Percentiles rank a stretch among this genome's conserved stretches.
phyloP scores from a whole-genome alignment of 257 asterid species.

The Misopates orontium region DNA sequence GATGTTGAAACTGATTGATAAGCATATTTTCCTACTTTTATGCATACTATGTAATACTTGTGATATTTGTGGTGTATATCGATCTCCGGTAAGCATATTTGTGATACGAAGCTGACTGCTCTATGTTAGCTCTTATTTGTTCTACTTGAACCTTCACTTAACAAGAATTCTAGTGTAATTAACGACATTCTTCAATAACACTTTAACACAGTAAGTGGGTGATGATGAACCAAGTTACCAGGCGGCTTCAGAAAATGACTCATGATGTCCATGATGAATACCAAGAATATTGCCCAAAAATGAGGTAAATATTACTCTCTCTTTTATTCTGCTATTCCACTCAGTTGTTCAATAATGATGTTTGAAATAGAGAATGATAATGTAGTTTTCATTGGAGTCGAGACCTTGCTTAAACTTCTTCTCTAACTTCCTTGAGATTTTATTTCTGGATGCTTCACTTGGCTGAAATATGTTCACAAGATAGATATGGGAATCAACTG shows the following conservation, averaged over 20 bases:
- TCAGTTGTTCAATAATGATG: slow-evolving; percentile 8
- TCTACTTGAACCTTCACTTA: too few relatives aligned
- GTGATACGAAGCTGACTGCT: too few relatives aligned
- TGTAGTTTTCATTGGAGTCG: too few relatives aligned
- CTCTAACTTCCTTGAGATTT: background rate
- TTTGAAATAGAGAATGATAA: background rate
- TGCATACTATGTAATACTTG: too few relatives aligned
- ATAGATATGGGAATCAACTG: too few relatives aligned
- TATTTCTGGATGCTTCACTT: background rate
- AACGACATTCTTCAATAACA: background rate
- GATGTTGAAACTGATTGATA: too few relatives aligned
- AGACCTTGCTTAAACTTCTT: background rate
- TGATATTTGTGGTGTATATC: too few relatives aligned
- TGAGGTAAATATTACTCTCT: slow-evolving; percentile 47
- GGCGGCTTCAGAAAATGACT: slow-evolving; percentile 88
- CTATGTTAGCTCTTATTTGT: too few relatives aligned
- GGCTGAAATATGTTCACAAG: too few relatives aligned
- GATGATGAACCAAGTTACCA: slow-evolving; percentile 95
- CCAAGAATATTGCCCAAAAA: slow-evolving; percentile 66
- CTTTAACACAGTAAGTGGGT: slow-evolving; percentile 88
- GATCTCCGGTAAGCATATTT: too few relatives aligned
- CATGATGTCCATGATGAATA: slow-evolving; percentile 91
- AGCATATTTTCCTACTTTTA: too few relatives aligned
- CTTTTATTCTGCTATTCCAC: slow-evolving; percentile 14
- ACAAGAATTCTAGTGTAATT: background rate